Conservation (phyloP, 176 grass and related monocot species). For the Phoenix roebelenii region DNA sequence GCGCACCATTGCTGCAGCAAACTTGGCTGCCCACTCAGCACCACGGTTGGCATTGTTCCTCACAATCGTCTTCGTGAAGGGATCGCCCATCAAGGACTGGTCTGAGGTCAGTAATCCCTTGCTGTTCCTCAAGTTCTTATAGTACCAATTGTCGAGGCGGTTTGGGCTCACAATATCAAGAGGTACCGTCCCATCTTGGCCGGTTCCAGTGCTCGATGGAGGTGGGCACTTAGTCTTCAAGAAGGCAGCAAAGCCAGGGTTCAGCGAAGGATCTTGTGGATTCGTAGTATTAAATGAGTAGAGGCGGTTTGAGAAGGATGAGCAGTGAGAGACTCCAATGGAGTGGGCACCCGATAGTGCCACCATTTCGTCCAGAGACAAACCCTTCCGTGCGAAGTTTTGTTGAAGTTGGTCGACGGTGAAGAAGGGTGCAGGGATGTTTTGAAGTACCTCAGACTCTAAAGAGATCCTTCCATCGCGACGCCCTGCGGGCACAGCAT, state of each 20-base stretch:
- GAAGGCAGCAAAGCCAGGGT: neutral
- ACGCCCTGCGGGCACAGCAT: conserved; percentile 16
- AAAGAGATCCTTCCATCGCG: conserved; percentile 34
- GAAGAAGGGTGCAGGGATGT: conserved; percentile 38
- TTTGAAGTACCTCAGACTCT: conserved; percentile 13
- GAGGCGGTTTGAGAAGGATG: conserved; percentile 33
- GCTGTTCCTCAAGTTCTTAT: conserved; percentile 26
- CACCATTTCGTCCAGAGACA: conserved; percentile 46
- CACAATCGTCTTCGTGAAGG: conserved; percentile 37
- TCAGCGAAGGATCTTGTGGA: conserved; percentile 3
- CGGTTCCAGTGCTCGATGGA: conserved; percentile 5
- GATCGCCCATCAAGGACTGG: conserved; percentile 27
- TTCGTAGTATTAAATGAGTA: conserved; percentile 15
- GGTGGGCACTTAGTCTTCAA: conserved; percentile 21
- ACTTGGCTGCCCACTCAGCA: conserved; percentile 21
- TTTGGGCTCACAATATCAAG: conserved; percentile 24
- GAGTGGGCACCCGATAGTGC: conserved; percentile 57
- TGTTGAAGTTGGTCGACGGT: conserved; percentile 30
- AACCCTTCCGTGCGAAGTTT: conserved; percentile 38
- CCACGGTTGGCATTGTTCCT: conserved; percentile 25
- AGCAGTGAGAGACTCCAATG: conserved; percentile 57
- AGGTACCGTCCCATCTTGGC: conserved; percentile 19
- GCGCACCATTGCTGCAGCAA: conserved; percentile 51
- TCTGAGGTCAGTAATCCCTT: conserved; percentile 43
- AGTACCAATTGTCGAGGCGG: conserved; percentile 46